Evolutionary conservation across 2,329 filamentous ascomycete species (phyloP), one percentile per base, ranked within the genome.

Genomic region (Leptographium flavum): DNA sequence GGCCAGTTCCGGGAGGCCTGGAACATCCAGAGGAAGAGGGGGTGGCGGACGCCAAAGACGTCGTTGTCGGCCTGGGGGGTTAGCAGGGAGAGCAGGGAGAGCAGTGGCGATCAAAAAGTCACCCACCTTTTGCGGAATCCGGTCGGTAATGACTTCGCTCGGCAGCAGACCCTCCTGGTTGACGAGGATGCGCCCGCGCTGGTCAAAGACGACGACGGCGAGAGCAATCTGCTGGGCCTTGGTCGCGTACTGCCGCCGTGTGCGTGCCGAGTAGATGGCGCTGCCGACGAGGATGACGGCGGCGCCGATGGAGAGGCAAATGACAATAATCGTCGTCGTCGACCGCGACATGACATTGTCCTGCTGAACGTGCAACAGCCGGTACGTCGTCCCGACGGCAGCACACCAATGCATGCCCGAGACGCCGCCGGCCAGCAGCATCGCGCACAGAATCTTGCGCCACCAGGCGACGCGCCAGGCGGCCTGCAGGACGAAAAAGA

Each of bases 321-420:
- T 79, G 28, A 87, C 83, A 27, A 90, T 74, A 44, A 87, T 79
- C 13, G 87, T 73, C 21, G 81, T 85, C 5, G 74, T 72, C 45
- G 78, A 78, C 42, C 79, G 68, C 9, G 76, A 73, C 25, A 74
- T 59, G 40, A 66, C 58, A 36, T 56, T 59, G 14, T 58, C 53
- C 28, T 64, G 52, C 41, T 66, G 64, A 43, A 70, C 58, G 38
- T 67, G 57, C 51, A 71, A 60, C 43, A 85, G 60, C 37, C 69
- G 69, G 58, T 88, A 92, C 9, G 61, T 58, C 4, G 84, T 92
- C 15, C 83, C 83, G 11, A 75, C 70, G 4, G 81, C 73, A 28
- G 82, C 86, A 46, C 81, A 81, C 82, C 85, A 93, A 62, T 93
- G 86, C 86, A 93, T 92, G 1, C 83, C 84, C 10, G 81, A 87